A percentile compares a stretch with the other conserved stretches of the same genome.
Evolutionary conservation across 345 rosid genomes (phyloP).

Genomic region (Hibiscus tridactylites): DNA sequence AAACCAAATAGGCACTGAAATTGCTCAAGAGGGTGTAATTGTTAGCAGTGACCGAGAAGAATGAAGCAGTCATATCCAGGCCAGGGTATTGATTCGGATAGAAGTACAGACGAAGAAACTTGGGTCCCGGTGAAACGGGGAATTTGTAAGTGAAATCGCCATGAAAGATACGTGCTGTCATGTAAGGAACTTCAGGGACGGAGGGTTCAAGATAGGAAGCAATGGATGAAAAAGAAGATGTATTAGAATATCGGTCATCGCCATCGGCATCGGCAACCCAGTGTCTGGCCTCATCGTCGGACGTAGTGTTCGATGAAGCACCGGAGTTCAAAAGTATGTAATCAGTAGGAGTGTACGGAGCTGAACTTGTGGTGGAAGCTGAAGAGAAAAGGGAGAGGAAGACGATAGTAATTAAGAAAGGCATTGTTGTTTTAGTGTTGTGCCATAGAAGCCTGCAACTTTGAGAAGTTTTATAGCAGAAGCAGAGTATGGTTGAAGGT

Average conservation of each 20-base stretch:
- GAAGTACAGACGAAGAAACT: slow-evolving; percentile 24
- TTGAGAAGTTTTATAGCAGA: neutral
- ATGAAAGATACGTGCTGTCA: neutral
- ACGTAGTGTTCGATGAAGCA: neutral
- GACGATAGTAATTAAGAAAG: neutral
- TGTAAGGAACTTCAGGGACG: neutral
- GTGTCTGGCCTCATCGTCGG: neutral
- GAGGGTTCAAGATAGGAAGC: neutral
- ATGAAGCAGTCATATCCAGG: slow-evolving; percentile 5
- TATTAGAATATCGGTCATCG: neutral
- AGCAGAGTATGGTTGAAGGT: no score
- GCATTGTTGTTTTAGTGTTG: neutral
- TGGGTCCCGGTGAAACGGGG: neutral
- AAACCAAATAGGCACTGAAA: slow-evolving; percentile 16
- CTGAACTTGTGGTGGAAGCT: neutral
- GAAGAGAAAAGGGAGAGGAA: neutral
- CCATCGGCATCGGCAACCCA: neutral
- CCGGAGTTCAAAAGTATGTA: neutral
- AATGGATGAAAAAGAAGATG: neutral
- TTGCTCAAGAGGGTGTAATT: slow-evolving; percentile 18
- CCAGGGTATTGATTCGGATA: neutral
- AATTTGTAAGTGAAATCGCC: slow-evolving; percentile 22
- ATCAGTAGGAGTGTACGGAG: neutral
- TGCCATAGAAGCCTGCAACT: neutral
- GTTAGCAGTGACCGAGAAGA: slow-evolving; percentile 16